Conservation (phyloP, 2,329 filamentous ascomycete species). For the Xenoacremonium recifei region DNA sequence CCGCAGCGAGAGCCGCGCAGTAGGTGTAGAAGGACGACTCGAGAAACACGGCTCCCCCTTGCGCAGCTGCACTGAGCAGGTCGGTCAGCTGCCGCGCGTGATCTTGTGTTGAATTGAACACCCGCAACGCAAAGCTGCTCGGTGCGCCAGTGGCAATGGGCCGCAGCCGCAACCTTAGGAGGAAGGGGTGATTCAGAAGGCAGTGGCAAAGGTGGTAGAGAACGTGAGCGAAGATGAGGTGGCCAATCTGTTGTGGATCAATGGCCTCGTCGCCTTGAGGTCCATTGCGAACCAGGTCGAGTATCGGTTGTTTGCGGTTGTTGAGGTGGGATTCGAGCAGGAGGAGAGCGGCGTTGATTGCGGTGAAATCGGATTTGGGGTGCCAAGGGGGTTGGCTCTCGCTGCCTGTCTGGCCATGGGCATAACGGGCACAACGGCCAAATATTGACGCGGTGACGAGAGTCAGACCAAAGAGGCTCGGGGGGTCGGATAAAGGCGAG, state of each 20-base stretch:
- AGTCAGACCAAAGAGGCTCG: constrained; percentile 3
- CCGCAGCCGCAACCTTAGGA: constrained; percentile 44
- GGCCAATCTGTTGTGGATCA: constrained; percentile 5
- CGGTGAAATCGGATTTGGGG: constrained; percentile 11
- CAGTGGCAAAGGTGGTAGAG: constrained; percentile 30
- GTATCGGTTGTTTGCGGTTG: constrained; percentile 1
- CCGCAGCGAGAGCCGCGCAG: constrained; percentile 10
- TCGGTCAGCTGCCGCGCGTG: constrained; percentile 8
- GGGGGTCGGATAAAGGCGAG: neutral
- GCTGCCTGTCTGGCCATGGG: constrained; percentile 2
- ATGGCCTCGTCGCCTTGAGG: too few species aligned
- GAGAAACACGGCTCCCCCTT: constrained; percentile 2
- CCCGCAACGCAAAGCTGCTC: constrained; percentile 4
- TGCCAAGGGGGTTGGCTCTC: constrained; percentile 11
- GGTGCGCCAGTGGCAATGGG: constrained; percentile 6
- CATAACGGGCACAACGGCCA: constrained; percentile 10
- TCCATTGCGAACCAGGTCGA: constrained; percentile 8
- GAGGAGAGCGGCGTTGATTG: constrained; percentile 10
- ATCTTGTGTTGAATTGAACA: constrained; percentile 3
- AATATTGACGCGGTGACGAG: constrained; percentile 11
- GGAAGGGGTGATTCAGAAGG: constrained; percentile 50
- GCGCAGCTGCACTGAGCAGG: constrained; percentile 8
- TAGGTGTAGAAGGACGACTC: constrained; percentile 13
- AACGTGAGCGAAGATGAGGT: constrained; percentile 11
- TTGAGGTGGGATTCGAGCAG: too few species aligned